Conservation (phyloP, 148 eudicot species). For the Nepenthes gracilis region DNA sequence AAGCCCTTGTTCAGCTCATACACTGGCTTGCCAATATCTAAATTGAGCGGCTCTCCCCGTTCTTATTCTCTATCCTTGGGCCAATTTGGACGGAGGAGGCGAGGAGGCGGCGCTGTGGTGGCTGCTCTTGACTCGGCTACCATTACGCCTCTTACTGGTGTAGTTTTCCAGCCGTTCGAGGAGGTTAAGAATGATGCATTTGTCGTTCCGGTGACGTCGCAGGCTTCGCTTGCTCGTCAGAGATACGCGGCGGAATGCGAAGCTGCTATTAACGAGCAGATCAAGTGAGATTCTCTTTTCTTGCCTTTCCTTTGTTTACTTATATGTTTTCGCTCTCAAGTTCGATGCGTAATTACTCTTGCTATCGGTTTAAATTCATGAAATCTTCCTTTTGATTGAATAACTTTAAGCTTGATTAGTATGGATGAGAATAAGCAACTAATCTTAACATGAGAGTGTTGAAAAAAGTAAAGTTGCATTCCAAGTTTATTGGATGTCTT, state of each 20-base stretch:
- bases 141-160: conserved; percentile 30
- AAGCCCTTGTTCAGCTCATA: too few relatives aligned
- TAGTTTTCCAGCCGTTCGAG: conserved; percentile 71
- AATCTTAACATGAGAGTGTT: too few relatives aligned
- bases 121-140: conserved; percentile 4
- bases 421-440: too few relatives aligned
- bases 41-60: neutral
- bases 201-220: conserved; percentile 36
- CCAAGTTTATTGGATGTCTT: too few relatives aligned
- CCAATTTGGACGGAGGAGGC: conserved; percentile 10
- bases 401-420: too few relatives aligned
- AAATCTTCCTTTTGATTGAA: too few relatives aligned
- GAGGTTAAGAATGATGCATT: conserved; percentile 59
- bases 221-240: conserved; percentile 61
- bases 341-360: too few relatives aligned
- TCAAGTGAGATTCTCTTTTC: conserved; percentile 39
- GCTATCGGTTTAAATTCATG: too few relatives aligned
- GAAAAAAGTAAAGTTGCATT: too few relatives aligned
- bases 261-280: conserved; percentile 76
- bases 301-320: too few relatives aligned
- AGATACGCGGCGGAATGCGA: conserved; percentile 42
- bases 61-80: neutral
- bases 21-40: too few relatives aligned
- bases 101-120: conserved; percentile 5
- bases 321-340: too few relatives aligned